Evolutionary conservation across 2,329 filamentous ascomycete genomes (phyloP).

Genomic region (Colletotrichum aenigma): DNA sequence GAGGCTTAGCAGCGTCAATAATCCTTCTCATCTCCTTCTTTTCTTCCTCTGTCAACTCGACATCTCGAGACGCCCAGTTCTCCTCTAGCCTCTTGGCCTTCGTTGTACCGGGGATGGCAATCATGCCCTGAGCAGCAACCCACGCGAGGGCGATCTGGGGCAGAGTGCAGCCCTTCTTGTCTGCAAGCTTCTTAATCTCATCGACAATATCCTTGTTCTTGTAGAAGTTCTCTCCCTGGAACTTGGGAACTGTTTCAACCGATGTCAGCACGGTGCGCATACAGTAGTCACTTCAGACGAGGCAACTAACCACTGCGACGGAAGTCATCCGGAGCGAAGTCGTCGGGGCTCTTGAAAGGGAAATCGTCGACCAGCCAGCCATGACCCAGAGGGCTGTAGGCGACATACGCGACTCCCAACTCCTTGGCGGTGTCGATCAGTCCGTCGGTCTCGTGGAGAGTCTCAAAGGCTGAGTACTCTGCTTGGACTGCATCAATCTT

Average conservation of each 20-base stretch:
- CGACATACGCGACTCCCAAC: conserved; percentile 45
- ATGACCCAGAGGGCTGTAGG: conserved; percentile 50
- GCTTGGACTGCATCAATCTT: conserved; percentile 51
- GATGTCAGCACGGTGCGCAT: conserved; percentile 24
- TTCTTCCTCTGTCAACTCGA: conserved; percentile 41
- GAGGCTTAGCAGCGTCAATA: conserved; percentile 39
- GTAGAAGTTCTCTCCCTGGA: conserved; percentile 49
- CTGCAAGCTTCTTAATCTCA: conserved; percentile 43
- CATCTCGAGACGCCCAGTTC: conserved; percentile 40
- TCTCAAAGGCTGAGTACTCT: conserved; percentile 42
- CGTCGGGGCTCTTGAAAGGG: conserved; percentile 43
- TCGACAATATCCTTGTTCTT: conserved; percentile 45
- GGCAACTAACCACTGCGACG: conserved; percentile 36
- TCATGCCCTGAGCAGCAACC: conserved; percentile 43
- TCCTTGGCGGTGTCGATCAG: conserved; percentile 45
- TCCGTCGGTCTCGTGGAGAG: conserved; percentile 27
- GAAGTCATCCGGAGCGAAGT: conserved; percentile 47
- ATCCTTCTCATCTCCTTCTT: conserved; percentile 40
- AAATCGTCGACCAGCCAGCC: conserved; percentile 52
- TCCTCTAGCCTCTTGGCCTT: conserved; percentile 41
- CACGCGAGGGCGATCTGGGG: conserved; percentile 42
- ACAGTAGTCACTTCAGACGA: not conserved
- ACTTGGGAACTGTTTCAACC: conserved; percentile 28
- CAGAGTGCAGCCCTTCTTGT: conserved; percentile 33
- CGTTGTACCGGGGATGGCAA: conserved; percentile 51